Base-by-base conservation (phyloP, 306 rosid genomes). In the Corylus avellana region DNA sequence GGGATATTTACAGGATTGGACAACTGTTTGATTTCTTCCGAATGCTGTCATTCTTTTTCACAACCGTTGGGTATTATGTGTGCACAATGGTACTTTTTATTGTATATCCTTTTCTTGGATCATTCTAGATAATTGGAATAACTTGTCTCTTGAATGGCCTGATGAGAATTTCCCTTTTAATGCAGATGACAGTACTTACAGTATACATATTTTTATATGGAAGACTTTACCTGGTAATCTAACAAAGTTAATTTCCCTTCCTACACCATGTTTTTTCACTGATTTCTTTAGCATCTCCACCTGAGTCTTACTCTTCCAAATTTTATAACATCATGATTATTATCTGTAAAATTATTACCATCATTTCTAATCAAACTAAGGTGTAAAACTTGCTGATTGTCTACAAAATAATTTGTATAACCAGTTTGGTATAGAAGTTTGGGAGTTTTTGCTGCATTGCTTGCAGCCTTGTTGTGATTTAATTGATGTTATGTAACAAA, bases 151-250 rank as follows among this genome's bases (percentile, higher is more conserved):
- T 42, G 70, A 61, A 35, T 7, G 78, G 77, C 72, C 70, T 82
- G 18, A 50, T 79, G 25, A 70, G 49, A 37, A 51, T 63, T 72
- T 68, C 79, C 64, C 73, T 78, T 78, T 44, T 78, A 14, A 69
- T 87, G 91, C 93, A 95, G 99, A 93, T 93, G 99, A 95, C 99
- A 10, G 99, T 93, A 76, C 97, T 95, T 51, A 88, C 96, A 8
- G 94, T 95, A 18, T 95, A 95, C 82, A 62, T 95, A 76, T 95
- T 95, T 89, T 84, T 95, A 44, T 95, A 93, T 77, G 99, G 99
- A 83, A 85, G 98, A 87, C 92, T 79, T 27, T 95, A 95, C 85
- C 90, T 95, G 99, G 99, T 92, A 92, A 85, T 29, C 79, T 69
- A 44, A 72, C 53, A 20, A 25, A 71, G 50, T 73, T 77, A 14